A percentile compares a stretch with the other conserved stretches of the same genome.
phyloP scores from a whole-genome alignment of 2,329 filamentous ascomycete species.

The Shiraia bambusicola region DNA sequence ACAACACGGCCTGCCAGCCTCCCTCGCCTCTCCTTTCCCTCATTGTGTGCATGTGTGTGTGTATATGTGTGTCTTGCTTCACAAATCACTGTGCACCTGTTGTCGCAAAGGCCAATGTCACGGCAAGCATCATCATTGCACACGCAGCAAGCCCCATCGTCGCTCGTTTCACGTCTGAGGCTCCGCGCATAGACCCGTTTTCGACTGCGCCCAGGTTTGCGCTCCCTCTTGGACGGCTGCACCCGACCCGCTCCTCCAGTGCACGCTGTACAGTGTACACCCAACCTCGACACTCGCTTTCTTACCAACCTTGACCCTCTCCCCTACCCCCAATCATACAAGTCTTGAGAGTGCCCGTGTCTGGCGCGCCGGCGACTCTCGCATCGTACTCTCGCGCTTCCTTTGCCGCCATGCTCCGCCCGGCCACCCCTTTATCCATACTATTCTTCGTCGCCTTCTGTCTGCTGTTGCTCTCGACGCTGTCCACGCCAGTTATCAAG shows the following conservation, averaged over 20 bases:
- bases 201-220: conserved; percentile 17
- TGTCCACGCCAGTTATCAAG: conserved; percentile 90
- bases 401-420: conserved; percentile 72
- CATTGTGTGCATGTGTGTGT: too few relatives aligned
- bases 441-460: conserved; percentile 83
- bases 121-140: conserved; percentile 30
- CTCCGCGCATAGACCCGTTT: conserved; percentile 29
- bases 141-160: conserved; percentile 27
- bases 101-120: conserved; percentile 27
- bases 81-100: conserved; percentile 6
- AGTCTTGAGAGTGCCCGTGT: conserved; percentile 32
- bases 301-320: not conserved
- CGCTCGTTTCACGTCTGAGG: conserved; percentile 32
- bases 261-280: too few relatives aligned
- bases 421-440: conserved; percentile 86
- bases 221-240: conserved; percentile 7
- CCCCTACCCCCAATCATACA: conserved; percentile 10
- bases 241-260: conserved; percentile 9
- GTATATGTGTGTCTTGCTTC: conserved; percentile 7
- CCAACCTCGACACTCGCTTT: conserved; percentile 13
- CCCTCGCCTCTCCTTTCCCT: conserved; percentile 10
- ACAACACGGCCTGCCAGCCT: conserved; percentile 14
- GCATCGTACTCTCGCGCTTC: conserved; percentile 19
- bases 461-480: conserved; percentile 78
- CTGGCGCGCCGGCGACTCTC: conserved; percentile 30